phyloP scores from a whole-genome alignment of 768 basidiomycete species.

The Tricholoma saponaceum region DNA sequence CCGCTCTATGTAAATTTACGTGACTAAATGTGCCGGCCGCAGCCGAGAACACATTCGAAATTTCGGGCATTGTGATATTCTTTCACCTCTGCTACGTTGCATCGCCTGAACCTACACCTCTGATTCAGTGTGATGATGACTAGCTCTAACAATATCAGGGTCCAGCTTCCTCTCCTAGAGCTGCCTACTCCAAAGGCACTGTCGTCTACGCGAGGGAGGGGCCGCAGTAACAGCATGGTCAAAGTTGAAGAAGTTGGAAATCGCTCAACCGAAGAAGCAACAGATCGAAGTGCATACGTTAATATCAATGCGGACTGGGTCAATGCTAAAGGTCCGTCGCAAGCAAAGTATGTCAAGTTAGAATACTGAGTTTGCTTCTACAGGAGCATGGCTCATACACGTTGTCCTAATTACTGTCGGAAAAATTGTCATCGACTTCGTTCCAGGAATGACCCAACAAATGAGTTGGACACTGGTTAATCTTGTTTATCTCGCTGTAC shows the following conservation, averaged over 20 bases:
- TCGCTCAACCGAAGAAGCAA: constrained; percentile 64
- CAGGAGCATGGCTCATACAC: constrained; percentile 98
- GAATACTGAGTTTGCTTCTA: not conserved
- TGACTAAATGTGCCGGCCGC: too few species aligned
- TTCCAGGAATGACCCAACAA: constrained; percentile 93
- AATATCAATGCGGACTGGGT: constrained; percentile 94
- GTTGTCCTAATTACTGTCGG: constrained; percentile 86
- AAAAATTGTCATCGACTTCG: constrained; percentile 89
- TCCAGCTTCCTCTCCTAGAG: constrained; percentile 49
- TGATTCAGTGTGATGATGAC: constrained; percentile 33
- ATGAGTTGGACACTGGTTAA: constrained; percentile 95
- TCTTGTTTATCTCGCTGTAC: constrained; percentile 82
- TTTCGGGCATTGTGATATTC: too few species aligned
- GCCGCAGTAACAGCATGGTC: constrained; percentile 72
- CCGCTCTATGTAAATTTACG: too few species aligned
- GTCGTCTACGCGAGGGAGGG: constrained; percentile 38
- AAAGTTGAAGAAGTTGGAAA: constrained; percentile 83
- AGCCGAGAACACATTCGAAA: too few species aligned
- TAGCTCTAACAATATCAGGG: constrained; percentile 40
- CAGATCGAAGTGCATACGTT: constrained; percentile 76
- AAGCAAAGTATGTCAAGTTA: not conserved
- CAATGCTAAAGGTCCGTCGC: constrained; percentile 74
- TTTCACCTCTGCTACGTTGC: not conserved
- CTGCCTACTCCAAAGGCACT: constrained; percentile 24
- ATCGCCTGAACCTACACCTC: not conserved